Evolutionary conservation across 768 basidiomycete genomes (phyloP), one percentile per base, ranked within the genome.

Genomic region (Termitomyces sp.): DNA sequence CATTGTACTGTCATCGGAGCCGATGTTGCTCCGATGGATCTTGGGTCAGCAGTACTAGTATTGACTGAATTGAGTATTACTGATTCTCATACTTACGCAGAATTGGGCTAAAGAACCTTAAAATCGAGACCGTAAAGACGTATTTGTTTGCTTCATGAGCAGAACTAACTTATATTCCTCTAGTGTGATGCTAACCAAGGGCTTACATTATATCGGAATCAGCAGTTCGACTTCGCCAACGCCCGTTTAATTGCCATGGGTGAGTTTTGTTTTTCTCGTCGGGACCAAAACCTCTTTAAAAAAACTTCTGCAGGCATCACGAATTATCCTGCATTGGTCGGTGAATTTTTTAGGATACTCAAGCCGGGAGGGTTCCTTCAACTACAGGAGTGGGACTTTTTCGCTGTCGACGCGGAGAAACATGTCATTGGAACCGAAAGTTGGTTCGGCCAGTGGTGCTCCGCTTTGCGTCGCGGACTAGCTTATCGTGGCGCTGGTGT

Each of bases 21-120:
- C 10, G 57, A 58, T 53, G 44, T 58, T 28, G 57, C 57, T 14
- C 57, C 57, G 28, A 58, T 58, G 57, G 57, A 58, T 28, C 10
- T 58, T 14, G 57, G 57, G 57, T 58, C 28, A 28, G 57, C 12
- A 42, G 16, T 42, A 10, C 18, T 8, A 42, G 16, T 42, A 10
- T 20, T 8, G n/a, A 42, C 40, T 20, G 10, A 42, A n/a, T n/a
- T 13, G 40, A 42, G 18, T n/a, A 10, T 20, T 9, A 20, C 40
- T 6, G 30, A 22, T 44, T 43, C 12, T 22, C 1, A 42, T n/a
- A 1, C 22, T 44, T 22, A 13, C 20, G 14, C 45, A 46, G 45
- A 51, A 16, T 46, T 1, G 26, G 45, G 20, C 5, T 16, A 22
- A 28, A 13, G 5, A 46, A 46, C 6, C 26, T 46, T 16, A 46